Evolutionary conservation across 495 filamentous ascomycete species (phyloP).

Genomic region (Penicilliopsis zonata): DNA sequence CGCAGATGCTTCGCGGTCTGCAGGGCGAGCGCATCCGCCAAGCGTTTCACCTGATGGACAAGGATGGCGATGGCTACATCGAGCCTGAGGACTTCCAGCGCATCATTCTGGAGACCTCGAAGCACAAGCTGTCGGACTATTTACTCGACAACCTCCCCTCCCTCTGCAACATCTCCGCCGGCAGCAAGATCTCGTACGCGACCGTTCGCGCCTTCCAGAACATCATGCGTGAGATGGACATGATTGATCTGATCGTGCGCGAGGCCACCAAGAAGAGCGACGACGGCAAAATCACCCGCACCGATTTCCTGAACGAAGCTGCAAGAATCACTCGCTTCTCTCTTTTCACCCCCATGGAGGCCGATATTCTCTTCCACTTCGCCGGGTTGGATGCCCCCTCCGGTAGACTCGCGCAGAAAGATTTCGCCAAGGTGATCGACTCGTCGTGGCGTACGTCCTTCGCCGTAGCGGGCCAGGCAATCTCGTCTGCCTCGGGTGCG

Average conservation of each 20-base stretch:
- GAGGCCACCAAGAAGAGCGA: slow-evolving; percentile 71
- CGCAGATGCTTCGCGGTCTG: slow-evolving; percentile 92
- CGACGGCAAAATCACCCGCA: slow-evolving; percentile 86
- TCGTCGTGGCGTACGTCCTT: slow-evolving; percentile 69
- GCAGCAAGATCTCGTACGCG: slow-evolving; percentile 91
- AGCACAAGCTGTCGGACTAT: slow-evolving; percentile 95
- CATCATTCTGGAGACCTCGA: slow-evolving; percentile 88
- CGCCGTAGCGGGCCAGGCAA: slow-evolving; percentile 23
- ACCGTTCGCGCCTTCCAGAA: slow-evolving; percentile 97
- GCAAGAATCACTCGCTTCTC: slow-evolving; percentile 83
- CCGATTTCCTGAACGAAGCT: slow-evolving; percentile 93
- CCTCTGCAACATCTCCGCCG: slow-evolving; percentile 85
- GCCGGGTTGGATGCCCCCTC: slow-evolving; percentile 83
- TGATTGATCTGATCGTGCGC: slow-evolving; percentile 83
- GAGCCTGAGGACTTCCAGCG: slow-evolving; percentile 91
- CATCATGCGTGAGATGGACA: slow-evolving; percentile 91
- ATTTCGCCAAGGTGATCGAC: slow-evolving; percentile 93
- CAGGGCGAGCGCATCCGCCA: slow-evolving; percentile 93
- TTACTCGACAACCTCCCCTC: slow-evolving; percentile 87
- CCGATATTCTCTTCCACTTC: slow-evolving; percentile 97
- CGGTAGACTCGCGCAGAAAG: slow-evolving; percentile 65
- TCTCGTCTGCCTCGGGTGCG: slow-evolving; percentile 22
- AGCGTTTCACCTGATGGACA: slow-evolving; percentile 86
- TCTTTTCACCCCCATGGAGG: slow-evolving; percentile 95
- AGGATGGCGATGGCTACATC: slow-evolving; percentile 93